Conservation (phyloP, 2,329 filamentous ascomycete genomes). For the Fusarium sp. region DNA sequence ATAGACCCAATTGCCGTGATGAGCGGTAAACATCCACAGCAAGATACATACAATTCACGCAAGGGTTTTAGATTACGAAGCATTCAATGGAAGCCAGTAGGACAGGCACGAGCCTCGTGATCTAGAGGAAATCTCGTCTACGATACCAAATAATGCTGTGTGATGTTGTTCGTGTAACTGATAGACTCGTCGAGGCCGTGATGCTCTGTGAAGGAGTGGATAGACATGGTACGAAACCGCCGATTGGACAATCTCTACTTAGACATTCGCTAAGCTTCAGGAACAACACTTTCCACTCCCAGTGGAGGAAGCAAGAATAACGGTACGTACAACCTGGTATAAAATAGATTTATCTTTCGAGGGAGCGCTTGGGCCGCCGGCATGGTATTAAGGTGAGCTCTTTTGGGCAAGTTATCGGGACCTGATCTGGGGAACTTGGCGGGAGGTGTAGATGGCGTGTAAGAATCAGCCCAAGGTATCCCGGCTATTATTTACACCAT, state of each 20-base stretch:
- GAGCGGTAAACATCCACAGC: slow-evolving; percentile 30
- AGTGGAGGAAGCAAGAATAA: slow-evolving; percentile 14
- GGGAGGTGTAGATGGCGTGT: slow-evolving; percentile 2
- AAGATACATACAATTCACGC: slow-evolving; percentile 5
- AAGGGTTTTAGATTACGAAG: slow-evolving; percentile 30
- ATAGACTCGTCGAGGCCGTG: slow-evolving; percentile 17
- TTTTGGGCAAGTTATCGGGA: background rate
- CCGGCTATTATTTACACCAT: background rate
- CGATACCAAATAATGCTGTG: slow-evolving; percentile 13
- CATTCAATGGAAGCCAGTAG: background rate
- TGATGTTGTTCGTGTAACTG: slow-evolving; percentile 13
- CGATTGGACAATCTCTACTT: slow-evolving; percentile 34
- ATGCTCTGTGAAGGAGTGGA: slow-evolving; percentile 4
- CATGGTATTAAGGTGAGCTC: slow-evolving; percentile 4
- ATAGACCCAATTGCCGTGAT: slow-evolving; percentile 7
- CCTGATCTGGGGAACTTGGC: slow-evolving; percentile 4
- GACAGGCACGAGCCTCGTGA: slow-evolving; percentile 25
- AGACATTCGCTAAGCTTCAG: slow-evolving; percentile 9
- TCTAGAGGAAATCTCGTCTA: slow-evolving; percentile 12
- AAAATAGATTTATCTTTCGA: background rate
- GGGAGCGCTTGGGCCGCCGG: slow-evolving; percentile 2
- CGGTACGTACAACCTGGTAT: background rate
- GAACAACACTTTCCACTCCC: slow-evolving; percentile 15
- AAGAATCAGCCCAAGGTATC: background rate
- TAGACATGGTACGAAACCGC: slow-evolving; percentile 19